phyloP scores from a whole-genome alignment of 371 early-diverging fungal genomes.

The Actinomucor elegans region DNA sequence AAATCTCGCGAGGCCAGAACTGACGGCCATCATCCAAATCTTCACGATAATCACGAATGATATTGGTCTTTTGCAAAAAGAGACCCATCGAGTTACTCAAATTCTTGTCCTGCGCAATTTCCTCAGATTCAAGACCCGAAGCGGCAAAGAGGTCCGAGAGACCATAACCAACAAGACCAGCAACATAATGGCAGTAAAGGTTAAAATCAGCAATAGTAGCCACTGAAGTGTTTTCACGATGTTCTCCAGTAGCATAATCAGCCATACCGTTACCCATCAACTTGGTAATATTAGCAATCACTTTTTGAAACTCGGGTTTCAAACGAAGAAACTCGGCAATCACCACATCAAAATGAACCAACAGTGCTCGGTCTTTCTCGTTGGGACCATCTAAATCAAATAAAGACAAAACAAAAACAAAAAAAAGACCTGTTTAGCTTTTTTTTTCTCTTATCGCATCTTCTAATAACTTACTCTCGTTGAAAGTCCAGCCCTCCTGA shows the following conservation, averaged over 20 bases:
- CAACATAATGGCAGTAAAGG: constrained; percentile 96
- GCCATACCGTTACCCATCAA: constrained; percentile 96
- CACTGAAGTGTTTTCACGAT: constrained; percentile 67
- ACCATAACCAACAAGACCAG: constrained; percentile 95
- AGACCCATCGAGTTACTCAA: constrained; percentile 91
- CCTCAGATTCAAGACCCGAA: constrained; percentile 77
- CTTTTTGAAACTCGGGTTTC: constrained; percentile 73
- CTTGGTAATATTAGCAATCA: constrained; percentile 89
- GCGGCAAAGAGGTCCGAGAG: constrained; percentile 88
- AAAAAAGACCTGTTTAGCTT: too few relatives aligned
- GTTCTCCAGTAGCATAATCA: constrained; percentile 71
- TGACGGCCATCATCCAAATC: constrained; percentile 86
- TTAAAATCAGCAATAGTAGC: constrained; percentile 85
- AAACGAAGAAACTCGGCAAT: constrained; percentile 85
- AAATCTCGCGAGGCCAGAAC: constrained; percentile 95
- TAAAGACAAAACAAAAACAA: not conserved
- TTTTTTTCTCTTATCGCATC: not conserved
- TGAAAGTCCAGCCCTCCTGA: constrained; percentile 86
- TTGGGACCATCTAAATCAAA: constrained; percentile 69
- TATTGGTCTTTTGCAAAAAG: constrained; percentile 96
- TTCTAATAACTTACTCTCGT: constrained; percentile 56
- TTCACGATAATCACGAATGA: constrained; percentile 91
- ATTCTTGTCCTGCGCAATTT: constrained; percentile 35
- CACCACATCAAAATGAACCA: constrained; percentile 87
- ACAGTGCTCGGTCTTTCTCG: constrained; percentile 90